Evolutionary conservation across 495 filamentous ascomycete species (phyloP).

Genomic region (Lentithecium fluviatile): DNA sequence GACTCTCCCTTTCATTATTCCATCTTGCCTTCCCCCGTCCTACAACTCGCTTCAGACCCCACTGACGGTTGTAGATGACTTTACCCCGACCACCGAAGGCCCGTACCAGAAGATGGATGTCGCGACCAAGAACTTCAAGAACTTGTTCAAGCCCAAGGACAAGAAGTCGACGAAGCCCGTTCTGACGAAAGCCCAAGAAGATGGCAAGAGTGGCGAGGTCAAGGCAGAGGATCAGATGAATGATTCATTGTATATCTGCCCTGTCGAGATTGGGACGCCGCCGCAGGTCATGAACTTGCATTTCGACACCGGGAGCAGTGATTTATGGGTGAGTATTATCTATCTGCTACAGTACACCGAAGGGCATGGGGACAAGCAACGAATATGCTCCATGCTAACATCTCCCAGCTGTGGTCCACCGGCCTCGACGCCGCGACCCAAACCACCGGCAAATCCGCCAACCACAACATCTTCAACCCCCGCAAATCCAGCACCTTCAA

Average conservation of each 20-base stretch:
- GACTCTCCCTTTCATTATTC: too few relatives aligned
- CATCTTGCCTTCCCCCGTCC: not conserved
- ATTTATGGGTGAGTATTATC: conserved; percentile 63
- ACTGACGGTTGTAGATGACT: conserved; percentile 45
- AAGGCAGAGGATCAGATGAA: conserved; percentile 73
- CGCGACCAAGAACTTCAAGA: conserved; percentile 35
- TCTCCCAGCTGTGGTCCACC: conserved; percentile 52
- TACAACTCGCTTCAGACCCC: not conserved
- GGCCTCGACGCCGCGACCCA: conserved; percentile 49
- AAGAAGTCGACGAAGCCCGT: conserved; percentile 37
- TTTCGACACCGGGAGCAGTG: conserved; percentile 75
- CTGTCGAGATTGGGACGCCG: conserved; percentile 67
- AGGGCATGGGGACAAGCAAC: not conserved
- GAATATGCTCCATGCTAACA: not conserved
- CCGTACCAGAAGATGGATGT: conserved; percentile 58
- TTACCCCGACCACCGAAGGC: conserved; percentile 67
- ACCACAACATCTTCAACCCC: conserved; percentile 57
- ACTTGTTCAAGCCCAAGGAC: conserved; percentile 7
- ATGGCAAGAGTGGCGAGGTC: conserved; percentile 54
- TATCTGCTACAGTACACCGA: not conserved
- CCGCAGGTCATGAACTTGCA: conserved; percentile 65
- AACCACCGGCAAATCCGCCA: conserved; percentile 31
- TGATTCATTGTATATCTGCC: conserved; percentile 67
- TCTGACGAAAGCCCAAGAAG: conserved; percentile 49
- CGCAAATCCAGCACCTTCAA: conserved; percentile 64